Base-by-base conservation (phyloP, 179 eudicot genomes). In the Actinidia chinensis region DNA sequence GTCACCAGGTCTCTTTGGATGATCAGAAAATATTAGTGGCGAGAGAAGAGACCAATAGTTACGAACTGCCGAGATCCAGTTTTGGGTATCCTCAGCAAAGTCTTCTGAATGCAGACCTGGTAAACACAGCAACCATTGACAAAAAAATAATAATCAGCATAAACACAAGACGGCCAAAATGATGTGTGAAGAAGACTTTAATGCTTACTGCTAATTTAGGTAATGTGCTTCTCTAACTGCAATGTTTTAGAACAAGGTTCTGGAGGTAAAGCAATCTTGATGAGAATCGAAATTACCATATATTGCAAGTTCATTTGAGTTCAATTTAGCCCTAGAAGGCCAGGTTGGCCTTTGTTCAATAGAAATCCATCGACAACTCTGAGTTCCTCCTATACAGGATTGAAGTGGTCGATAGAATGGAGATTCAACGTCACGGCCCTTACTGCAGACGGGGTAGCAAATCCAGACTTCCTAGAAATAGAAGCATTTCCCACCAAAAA, bases 1-100 rank as follows among this genome's bases (percentile, higher is more conserved):
- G 73, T 91, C 96, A 44, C 99, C 99, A 5, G 99, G 99, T 86
- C 99, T 87, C 85, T 96, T 96, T 52, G 99, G 99, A 85, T 96
- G 99, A 86, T 96, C 99, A 4, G 99, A 96, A 81, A 94, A 96
- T 65, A 96, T 94, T 25, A 94, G 43, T 33, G 99, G 99, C 36
- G 99, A 96, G 50, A 96, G 95, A 73, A 96, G 95, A 68, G 98
- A 90, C 99, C 99, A 96, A 83, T 92, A 96, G 81, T 96, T 85
- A 58, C 85, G 86, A 74, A 92, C 88, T 25, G 92, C 91, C 17
- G 90, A 83, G 55, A 83, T 89, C 97, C 97, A 94, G 83, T 84
- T 84, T 20, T 84, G 73, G 63, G 87, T 61, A 78, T 94, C 98
- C 78, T 94, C 99, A n/a, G 86, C 82, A 84, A 96, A 85, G 77